Conservation (phyloP, 2,329 filamentous ascomycete genomes). For the Sclerotinia glacialis region DNA sequence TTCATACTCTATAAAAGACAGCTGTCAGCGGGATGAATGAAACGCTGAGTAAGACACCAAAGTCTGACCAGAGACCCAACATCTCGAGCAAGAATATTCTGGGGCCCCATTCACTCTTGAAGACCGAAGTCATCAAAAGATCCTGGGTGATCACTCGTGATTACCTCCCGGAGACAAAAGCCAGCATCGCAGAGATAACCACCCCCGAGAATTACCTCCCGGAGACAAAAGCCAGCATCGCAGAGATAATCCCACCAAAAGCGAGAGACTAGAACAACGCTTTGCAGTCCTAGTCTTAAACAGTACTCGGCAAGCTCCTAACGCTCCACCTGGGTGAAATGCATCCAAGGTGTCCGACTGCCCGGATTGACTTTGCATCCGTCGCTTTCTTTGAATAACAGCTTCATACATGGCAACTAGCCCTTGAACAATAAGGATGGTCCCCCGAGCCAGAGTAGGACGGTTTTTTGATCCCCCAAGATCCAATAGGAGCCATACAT, state of each 20-base stretch:
- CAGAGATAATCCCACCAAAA: too few relatives aligned
- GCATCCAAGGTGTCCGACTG: constrained; percentile 6
- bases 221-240: too few relatives aligned
- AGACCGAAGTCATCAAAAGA: too few relatives aligned
- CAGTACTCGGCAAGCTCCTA: constrained; percentile 13
- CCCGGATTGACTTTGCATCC: too few relatives aligned
- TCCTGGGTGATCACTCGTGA: too few relatives aligned
- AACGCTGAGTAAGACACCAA: constrained; percentile 9
- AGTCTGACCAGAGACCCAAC: not conserved
- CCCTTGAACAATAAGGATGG: not conserved
- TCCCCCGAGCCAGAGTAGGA: constrained; percentile 4
- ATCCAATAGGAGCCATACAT: not conserved
- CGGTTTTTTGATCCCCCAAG: not conserved
- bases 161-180: too few relatives aligned
- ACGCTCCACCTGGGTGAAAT: not conserved
- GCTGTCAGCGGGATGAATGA: too few relatives aligned
- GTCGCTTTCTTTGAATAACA: not conserved
- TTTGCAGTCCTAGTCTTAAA: not conserved
- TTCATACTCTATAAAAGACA: too few relatives aligned
- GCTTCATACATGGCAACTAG: constrained; percentile 3
- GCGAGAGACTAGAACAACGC: too few relatives aligned
- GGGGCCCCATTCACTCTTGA: not conserved
- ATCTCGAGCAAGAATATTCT: not conserved
- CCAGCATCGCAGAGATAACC: too few relatives aligned
- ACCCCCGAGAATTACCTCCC: too few relatives aligned